Base-by-base conservation (phyloP, 805 yeast genomes). In the Lachancea waltii region DNA sequence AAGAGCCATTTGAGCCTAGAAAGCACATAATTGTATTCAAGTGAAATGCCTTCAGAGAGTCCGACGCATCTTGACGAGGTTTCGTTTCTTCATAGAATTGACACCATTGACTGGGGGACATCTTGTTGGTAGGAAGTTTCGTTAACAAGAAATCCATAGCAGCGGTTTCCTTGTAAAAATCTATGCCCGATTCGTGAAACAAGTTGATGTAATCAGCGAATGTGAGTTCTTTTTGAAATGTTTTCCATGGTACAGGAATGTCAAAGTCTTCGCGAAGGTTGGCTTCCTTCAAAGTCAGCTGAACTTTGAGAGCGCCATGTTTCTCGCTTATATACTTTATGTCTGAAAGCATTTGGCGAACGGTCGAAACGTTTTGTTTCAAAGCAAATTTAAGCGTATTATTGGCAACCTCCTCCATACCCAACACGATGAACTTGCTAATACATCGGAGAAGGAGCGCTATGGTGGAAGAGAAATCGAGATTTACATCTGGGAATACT, bases 301-400 rank as follows among this genome's bases (percentile, higher is more conserved):
- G 32, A 21, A 45, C 33, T 21, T 42, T 37, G 21, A 42, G 20
- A 17, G 39, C 37, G 7, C 50, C 51, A 31, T 40, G 36, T 22
- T 37, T 50, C 19, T 52, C 44, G 28, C 46, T 35, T 24, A 50
- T 29, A 16, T 43, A 42, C 5, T 26, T 11, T 8, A 53, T 29
- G 17, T 36, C 19, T 1, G 33, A 28, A 17, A 29, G 36, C 32
- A 45, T 45, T 30, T 50, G 53, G 3, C 39, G 40, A 14, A 18
- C 6, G 7, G 10, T 30, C 10, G 17, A 18, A 6, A 10, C 10
- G 4, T 10, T 7, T 8, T 30, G 28, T n/a, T 32, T 24, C 16
- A 37, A n/a, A 21, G 22, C 11, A 15, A 34, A 21, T 13, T 14
- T 15, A 9, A 40, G 23, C 5, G 28, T 27, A 9, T 4, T 13